Evolutionary conservation across 441 rosid species (phyloP), one percentile per base, ranked within the genome.

Genomic region (Daphne laureola): DNA sequence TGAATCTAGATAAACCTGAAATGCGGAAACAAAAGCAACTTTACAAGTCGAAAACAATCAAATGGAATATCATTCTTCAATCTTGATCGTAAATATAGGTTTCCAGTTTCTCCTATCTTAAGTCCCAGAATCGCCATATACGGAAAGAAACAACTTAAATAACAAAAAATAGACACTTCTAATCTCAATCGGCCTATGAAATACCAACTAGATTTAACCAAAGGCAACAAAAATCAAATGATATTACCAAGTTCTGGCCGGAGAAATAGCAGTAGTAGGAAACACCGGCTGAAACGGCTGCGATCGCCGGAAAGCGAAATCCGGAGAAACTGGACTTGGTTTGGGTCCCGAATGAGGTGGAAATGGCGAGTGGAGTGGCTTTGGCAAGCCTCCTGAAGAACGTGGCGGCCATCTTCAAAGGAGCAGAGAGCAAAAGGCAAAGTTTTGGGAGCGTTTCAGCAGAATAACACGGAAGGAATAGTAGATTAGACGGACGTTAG

Each of bases 201-300:
- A 59, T 12, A 49, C 42, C 38, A 35, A 59, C 27, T 21, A 21
- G 25, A 21, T 21, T 31, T 0, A 36, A 11, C 42, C 12, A 25
- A 51, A 51, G 25, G 12, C 13, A 54, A 6, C 12, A 43, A 48
- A 47, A 63, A 40, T 42, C 40, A 21, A 21, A 21, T 21, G 50
- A 65, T 18, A 52, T 69, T 72, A 91, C 96, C 87, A 84, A 58
- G 65, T 78, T 69, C 17, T 81, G 78, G 15, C 82, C 82, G 58
- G 90, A 71, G 15, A 66, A 58, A 68, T 56, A 69, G 82, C 75
- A 88, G 65, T 75, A 67, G 58, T 66, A 83, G 31, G 96, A 81
- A 73, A 86, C 58, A 67, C 98, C 98, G 13, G 87, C 95, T 60
- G 96, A 83, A 56, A 77, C 73, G 2, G 96, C 96, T 0, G 94